Percentiles rank a stretch among this genome's conserved stretches.
These are phyloP conservation scores for Hypoxylon intermedium DNA, from an alignment of 495 filamentous ascomycete species.

Conservation along the genomic window DNA sequence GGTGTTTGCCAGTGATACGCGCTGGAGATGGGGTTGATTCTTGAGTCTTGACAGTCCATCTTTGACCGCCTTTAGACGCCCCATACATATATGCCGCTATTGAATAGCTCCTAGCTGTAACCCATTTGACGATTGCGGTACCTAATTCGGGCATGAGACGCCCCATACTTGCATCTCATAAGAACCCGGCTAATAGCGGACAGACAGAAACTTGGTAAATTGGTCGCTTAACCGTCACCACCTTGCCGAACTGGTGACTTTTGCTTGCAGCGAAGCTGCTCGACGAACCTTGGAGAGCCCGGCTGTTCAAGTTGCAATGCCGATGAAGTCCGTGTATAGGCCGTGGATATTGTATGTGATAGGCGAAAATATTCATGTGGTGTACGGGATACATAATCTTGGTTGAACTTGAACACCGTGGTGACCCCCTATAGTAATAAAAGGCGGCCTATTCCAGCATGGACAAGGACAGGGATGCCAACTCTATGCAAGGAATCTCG, in stretches of 20 bases:
- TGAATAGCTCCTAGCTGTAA: conserved; percentile 12
- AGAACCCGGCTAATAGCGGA: conserved; percentile 11
- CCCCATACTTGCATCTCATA: conserved; percentile 23
- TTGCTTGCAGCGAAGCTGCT: not conserved
- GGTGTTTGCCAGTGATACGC: conserved; percentile 14
- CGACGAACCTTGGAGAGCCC: not conserved
- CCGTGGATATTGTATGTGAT: not conserved
- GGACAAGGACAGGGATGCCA: conserved; percentile 32
- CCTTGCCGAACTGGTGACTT: not conserved
- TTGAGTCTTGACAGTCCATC: conserved; percentile 9
- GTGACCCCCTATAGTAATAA: conserved; percentile 14
- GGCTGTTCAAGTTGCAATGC: conserved; percentile 8
- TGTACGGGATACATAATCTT: too few species aligned
- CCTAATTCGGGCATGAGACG: conserved; percentile 7
- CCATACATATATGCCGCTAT: conserved; percentile 17
- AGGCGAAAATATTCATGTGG: too few species aligned
- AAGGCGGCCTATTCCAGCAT: conserved; percentile 18
- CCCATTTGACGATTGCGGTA: conserved; percentile 14
- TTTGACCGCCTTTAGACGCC: conserved; percentile 29
- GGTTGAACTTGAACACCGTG: conserved; percentile 2
- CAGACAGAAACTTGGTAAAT: not conserved
- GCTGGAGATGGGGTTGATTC: too few species aligned
- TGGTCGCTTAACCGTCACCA: conserved; percentile 1
- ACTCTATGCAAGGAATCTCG: conserved; percentile 38
- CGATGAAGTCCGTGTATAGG: too few species aligned